Evolutionary conservation across 345 rosid species (phyloP), one percentile per base, ranked within the genome.

Genomic region (Viola odorata): DNA sequence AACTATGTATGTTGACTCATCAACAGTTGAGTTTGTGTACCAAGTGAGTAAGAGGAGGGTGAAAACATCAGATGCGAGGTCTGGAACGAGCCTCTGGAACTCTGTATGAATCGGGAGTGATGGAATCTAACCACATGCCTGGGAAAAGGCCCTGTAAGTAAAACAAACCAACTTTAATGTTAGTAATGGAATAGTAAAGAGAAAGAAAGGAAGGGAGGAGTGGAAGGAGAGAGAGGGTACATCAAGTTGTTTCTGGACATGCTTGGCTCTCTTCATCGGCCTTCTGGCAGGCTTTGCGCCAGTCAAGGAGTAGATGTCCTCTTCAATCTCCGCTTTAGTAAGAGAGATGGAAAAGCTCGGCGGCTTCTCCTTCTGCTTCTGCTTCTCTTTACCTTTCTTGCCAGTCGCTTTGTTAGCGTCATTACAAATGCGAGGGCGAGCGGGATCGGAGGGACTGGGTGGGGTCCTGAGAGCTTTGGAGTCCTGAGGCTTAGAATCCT

Each of bases 201-300:
- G 15, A n/a, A n/a, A n/a, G 0, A 38, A 12, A 38, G 16, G 12
- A 55, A 45, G n/a, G 56, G 17, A 45, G 10, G 52, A 57, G 15
- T 39, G 13, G 16, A 4, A 11, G 32, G 32, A 23, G 32, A 23
- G 32, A 32, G 16, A 7, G 7, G 63, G 50, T 9, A 66, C 76
- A 66, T 72, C 76, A 38, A 72, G 67, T 37, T 38, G 58, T 50
- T 66, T 72, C 67, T 72, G 76, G 36, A 66, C 60, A 57, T 61
- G 62, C 60, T 66, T 72, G 5, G 76, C 49, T 36, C 76, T 66
- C 66, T 62, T 72, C 56, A 55, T 55, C 3, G 76, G 71, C 55
- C 62, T 66, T 53, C 71, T 61, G 1, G 71, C 40, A 10, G 76
- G 76, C 32, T 62, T 72, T 50, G 68, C 61, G 8, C 76, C 76